Percentiles rank a stretch among this genome's conserved stretches.
Evolutionary conservation across 352 stramenopile genomes (phyloP).

Genomic region (Globisporangium irregulare): DNA sequence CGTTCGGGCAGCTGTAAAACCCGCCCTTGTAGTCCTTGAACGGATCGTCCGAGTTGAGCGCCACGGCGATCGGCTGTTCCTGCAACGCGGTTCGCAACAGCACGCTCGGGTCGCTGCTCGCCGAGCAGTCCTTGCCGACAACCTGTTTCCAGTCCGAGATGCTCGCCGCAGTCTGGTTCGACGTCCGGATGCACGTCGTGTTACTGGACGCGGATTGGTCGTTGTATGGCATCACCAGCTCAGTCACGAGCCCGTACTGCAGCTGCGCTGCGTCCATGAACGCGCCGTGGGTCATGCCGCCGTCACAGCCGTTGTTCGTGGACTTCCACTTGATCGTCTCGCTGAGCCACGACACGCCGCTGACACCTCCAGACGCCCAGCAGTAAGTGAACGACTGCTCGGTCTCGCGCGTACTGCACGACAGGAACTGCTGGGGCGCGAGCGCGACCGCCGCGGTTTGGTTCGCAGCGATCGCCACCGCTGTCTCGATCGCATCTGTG

Average conservation of each 20-base stretch:
- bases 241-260: conserved; percentile 57
- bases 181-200: conserved; percentile 17
- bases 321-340: conserved; percentile 74
- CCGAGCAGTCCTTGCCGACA: conserved; percentile 53
- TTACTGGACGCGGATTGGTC: conserved; percentile 11
- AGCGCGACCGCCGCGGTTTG: conserved; percentile 55
- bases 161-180: conserved; percentile 60
- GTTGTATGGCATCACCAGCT: conserved; percentile 73
- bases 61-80: conserved; percentile 67
- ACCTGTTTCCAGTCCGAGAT: conserved; percentile 72
- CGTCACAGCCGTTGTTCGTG: conserved; percentile 71
- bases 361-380: conserved; percentile 42
- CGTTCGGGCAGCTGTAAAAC: conserved; percentile 72
- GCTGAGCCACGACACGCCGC: conserved; percentile 52
- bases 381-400: conserved; percentile 78
- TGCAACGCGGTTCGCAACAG: conserved; percentile 57
- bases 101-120: conserved; percentile 42
- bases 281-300: conserved; percentile 79
- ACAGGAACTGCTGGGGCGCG: conserved; percentile 77
- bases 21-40: conserved; percentile 72
- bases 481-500: conserved; percentile 74
- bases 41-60: conserved; percentile 66
- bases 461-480: conserved; percentile 63
- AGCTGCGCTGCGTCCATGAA: conserved; percentile 71
- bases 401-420: conserved; percentile 59